phyloP scores from a whole-genome alignment of 2,329 filamentous ascomycete species.

The Aspergillus calidoustus region DNA sequence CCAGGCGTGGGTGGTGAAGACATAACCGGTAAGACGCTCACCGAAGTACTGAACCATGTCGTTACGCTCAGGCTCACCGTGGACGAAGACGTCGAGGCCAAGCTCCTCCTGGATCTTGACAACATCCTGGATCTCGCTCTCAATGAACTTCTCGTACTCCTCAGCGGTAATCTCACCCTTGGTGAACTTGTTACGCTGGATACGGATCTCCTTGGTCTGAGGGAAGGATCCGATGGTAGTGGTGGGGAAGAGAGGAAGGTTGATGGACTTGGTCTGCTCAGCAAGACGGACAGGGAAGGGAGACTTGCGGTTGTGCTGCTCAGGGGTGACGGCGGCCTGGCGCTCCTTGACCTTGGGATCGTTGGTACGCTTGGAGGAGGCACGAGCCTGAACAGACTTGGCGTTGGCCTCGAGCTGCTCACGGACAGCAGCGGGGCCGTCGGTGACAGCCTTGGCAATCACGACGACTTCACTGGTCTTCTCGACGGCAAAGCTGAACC shows the following conservation, averaged over 20 bases:
- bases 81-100: constrained; percentile 93
- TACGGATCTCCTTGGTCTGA: constrained; percentile 97
- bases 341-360: constrained; percentile 96
- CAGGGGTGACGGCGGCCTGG: constrained; percentile 80
- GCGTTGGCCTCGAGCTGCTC: constrained; percentile 95
- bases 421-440: constrained; percentile 83
- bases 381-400: constrained; percentile 88
- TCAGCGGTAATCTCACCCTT: constrained; percentile 93
- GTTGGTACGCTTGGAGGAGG: constrained; percentile 93
- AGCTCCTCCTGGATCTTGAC: constrained; percentile 98
- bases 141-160: constrained; percentile 98
- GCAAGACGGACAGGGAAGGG: constrained; percentile 82
- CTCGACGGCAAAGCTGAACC: constrained; percentile 98
- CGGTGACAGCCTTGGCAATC: constrained; percentile 96
- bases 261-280: constrained; percentile 89
- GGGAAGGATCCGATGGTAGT: constrained; percentile 99
- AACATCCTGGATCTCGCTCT: constrained; percentile 95
- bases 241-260: constrained; percentile 95
- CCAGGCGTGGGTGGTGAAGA: constrained; percentile 99
- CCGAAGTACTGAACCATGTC: constrained; percentile 99
- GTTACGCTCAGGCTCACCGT: constrained; percentile 99
- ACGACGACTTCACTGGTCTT: constrained; percentile 89
- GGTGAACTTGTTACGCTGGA: constrained; percentile 97
- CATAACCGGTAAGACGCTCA: constrained; percentile 94
- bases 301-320: constrained; percentile 92